Conservation (phyloP, 768 basidiomycete genomes). For the Psilocybe azurescens region DNA sequence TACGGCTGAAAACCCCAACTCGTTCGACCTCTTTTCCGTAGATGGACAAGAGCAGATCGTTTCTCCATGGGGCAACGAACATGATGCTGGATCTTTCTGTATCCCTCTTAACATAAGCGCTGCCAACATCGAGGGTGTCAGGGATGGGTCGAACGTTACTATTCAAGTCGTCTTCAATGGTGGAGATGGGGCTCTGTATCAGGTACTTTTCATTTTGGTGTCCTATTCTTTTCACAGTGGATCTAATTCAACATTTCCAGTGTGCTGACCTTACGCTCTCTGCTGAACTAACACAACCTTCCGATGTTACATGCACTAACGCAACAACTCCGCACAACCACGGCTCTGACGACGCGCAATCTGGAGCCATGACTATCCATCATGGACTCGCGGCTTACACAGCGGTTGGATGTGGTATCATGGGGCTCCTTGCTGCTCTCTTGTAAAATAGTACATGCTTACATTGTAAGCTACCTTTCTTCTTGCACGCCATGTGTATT, state of each 20-base stretch:
- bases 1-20: constrained; percentile 62
- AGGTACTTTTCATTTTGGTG: constrained; percentile 42
- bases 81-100: constrained; percentile 63
- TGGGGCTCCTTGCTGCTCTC: constrained; percentile 25
- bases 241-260: constrained; percentile 43
- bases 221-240: constrained; percentile 13
- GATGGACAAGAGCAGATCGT: constrained; percentile 37
- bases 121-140: constrained; percentile 47
- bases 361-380: constrained; percentile 9
- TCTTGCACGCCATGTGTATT: background rate
- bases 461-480: background rate
- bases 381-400: constrained; percentile 16
- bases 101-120: constrained; percentile 63
- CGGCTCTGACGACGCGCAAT: constrained; percentile 10
- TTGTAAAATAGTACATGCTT: constrained; percentile 14
- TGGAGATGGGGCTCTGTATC: constrained; percentile 72
- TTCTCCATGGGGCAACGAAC: constrained; percentile 51
- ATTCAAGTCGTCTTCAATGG: constrained; percentile 66
- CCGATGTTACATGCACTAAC: constrained; percentile 41
- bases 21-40: constrained; percentile 63
- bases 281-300: constrained; percentile 46
- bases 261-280: constrained; percentile 79
- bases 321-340: constrained; percentile 26
- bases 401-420: constrained; percentile 25
- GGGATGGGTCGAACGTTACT: constrained; percentile 73